Evolutionary conservation across 495 filamentous ascomycete species (phyloP).

Genomic region (Xylaria scruposa): DNA sequence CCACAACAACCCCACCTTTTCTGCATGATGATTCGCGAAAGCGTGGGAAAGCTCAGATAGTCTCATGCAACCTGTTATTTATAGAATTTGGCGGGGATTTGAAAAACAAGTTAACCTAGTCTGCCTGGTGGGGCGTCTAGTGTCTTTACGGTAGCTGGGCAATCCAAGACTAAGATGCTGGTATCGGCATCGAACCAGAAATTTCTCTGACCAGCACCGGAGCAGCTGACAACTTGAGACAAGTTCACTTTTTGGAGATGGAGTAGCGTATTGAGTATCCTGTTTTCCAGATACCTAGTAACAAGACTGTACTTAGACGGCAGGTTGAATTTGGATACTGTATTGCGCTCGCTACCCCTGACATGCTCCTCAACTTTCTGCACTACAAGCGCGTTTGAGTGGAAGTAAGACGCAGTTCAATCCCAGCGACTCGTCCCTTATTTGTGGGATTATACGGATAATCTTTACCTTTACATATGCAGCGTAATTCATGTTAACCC

Average conservation of each 20-base stretch:
- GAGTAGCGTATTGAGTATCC: neutral
- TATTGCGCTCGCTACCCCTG: neutral
- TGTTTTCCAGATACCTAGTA: conserved; percentile 1
- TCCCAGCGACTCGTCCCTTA: neutral
- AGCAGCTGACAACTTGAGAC: conserved; percentile 5
- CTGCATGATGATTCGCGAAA: conserved; percentile 19
- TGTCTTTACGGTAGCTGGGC: neutral
- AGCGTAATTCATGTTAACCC: neutral
- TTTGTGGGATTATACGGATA: conserved; percentile 8
- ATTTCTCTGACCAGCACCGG: conserved; percentile 1
- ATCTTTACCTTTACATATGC: neutral
- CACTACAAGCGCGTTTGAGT: neutral
- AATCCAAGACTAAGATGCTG: neutral
- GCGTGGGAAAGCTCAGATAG: conserved; percentile 19
- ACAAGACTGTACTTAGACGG: neutral
- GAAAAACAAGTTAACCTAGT: neutral
- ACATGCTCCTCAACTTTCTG: no score
- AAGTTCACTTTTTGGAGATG: neutral
- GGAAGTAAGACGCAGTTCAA: neutral
- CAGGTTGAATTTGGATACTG: neutral
- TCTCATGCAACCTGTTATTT: conserved; percentile 27
- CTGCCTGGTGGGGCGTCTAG: neutral
- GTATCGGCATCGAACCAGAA: conserved; percentile 7
- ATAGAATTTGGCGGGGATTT: conserved; percentile 23
- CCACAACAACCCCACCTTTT: neutral